Evolutionary conservation across 75 land plant genomes (phyloP).

Genomic region (Pseudotsuga menziesii): DNA sequence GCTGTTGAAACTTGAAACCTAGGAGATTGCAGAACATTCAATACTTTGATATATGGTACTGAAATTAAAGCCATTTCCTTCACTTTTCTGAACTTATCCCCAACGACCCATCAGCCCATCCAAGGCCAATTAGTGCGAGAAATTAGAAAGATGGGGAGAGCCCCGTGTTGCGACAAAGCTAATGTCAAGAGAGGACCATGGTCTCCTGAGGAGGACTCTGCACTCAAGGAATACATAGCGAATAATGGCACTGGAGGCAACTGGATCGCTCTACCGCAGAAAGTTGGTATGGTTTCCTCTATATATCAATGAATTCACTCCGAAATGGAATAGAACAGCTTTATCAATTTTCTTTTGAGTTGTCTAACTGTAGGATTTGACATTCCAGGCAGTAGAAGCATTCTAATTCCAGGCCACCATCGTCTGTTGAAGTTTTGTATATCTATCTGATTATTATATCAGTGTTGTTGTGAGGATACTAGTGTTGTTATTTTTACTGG

Average conservation of each 20-base stretch:
- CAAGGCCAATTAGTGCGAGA: not conserved
- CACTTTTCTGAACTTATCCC: not conserved
- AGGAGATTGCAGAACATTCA: not conserved
- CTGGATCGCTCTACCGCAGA: slow-evolving; percentile 81
- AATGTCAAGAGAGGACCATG: slow-evolving; percentile 80
- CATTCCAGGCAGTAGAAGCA: not conserved
- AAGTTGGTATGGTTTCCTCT: slow-evolving; percentile 43
- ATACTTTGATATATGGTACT: not conserved
- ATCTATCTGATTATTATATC: too few species aligned
- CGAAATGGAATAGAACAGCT: not conserved
- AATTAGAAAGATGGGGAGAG: slow-evolving; percentile 48
- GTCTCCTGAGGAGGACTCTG: slow-evolving; percentile 84
- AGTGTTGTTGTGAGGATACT: too few species aligned
- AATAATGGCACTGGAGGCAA: slow-evolving; percentile 76
- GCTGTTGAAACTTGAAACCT: not conserved
- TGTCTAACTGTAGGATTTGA: not conserved
- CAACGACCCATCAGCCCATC: not conserved
- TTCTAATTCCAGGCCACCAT: too few species aligned
- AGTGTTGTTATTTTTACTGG: too few species aligned
- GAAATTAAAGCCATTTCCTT: not conserved
- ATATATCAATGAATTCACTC: not conserved
- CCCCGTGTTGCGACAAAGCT: slow-evolving; percentile 81
- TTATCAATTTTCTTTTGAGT: too few species aligned
- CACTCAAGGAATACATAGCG: slow-evolving; percentile 69
- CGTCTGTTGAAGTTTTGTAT: too few species aligned